Percentiles rank a stretch among this genome's conserved stretches.
Evolutionary conservation across 805 yeast species (phyloP).

Genomic region (Komagataella kurtzmanii): DNA sequence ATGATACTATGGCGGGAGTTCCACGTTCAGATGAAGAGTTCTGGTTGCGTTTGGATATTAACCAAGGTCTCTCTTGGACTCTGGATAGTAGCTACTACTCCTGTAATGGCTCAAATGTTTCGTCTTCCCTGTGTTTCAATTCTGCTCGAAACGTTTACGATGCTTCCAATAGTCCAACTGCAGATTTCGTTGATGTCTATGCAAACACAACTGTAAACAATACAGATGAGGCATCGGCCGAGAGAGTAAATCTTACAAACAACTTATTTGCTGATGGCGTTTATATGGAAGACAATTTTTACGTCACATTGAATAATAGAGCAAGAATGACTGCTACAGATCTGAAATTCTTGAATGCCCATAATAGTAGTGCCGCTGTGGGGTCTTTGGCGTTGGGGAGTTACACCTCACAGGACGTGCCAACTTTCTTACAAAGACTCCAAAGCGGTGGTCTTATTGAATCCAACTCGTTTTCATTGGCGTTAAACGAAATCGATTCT

Average conservation of each 20-base stretch:
- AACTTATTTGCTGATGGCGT: neutral
- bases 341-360: neutral
- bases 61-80: neutral
- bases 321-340: neutral
- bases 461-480: conserved; percentile 30
- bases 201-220: neutral
- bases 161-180: neutral
- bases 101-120: neutral
- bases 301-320: neutral
- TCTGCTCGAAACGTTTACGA: neutral
- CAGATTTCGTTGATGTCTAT: neutral
- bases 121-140: neutral
- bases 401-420: neutral
- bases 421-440: neutral
- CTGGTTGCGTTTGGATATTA: neutral
- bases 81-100: neutral
- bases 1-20: neutral
- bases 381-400: neutral
- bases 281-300: neutral
- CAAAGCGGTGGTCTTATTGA: conserved; percentile 10
- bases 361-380: neutral
- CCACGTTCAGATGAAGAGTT: neutral
- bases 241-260: neutral
- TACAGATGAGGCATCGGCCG: neutral
- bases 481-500: conserved; percentile 16